Conservation (phyloP, 257 asterid species). For the Echites panduratus region DNA sequence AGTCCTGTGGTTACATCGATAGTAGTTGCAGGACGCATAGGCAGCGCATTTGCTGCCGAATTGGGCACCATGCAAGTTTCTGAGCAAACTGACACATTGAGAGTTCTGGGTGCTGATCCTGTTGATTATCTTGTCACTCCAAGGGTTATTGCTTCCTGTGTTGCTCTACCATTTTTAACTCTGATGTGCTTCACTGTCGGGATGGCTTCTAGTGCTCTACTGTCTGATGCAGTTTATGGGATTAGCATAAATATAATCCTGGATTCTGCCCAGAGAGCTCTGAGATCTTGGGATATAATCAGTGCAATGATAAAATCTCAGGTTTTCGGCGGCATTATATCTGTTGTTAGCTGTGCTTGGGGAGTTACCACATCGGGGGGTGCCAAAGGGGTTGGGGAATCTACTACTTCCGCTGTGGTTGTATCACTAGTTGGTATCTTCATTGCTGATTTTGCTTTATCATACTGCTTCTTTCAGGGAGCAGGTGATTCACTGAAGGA, state of each 20-base stretch:
- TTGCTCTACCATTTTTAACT: constrained; percentile 72
- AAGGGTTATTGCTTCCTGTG: constrained; percentile 75
- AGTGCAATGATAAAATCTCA: constrained; percentile 85
- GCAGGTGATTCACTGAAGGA: constrained; percentile 86
- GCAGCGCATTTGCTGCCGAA: constrained; percentile 96
- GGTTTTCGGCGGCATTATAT: constrained; percentile 83
- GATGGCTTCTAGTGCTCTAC: constrained; percentile 83
- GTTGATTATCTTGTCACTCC: constrained; percentile 89
- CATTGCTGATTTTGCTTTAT: constrained; percentile 86
- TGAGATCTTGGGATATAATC: constrained; percentile 78
- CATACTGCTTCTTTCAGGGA: constrained; percentile 82
- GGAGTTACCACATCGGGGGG: constrained; percentile 94
- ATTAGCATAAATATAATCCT: constrained; percentile 78
- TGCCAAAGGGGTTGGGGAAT: constrained; percentile 97
- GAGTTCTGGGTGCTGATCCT: constrained; percentile 87
- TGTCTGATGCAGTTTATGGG: constrained; percentile 78
- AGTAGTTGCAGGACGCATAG: constrained; percentile 91
- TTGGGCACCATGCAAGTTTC: constrained; percentile 98
- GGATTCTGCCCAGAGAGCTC: constrained; percentile 86
- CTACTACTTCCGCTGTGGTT: constrained; percentile 93
- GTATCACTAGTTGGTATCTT: constrained; percentile 86
- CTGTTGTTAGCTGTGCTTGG: constrained; percentile 94
- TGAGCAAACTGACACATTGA: constrained; percentile 85
- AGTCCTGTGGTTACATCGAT: constrained; percentile 92
- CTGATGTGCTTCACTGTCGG: constrained; percentile 82